Evolutionary conservation across 371 early-diverging fungal species (phyloP), one percentile per base, ranked within the genome.

Genomic region (Choanephora cucurbitarum): DNA sequence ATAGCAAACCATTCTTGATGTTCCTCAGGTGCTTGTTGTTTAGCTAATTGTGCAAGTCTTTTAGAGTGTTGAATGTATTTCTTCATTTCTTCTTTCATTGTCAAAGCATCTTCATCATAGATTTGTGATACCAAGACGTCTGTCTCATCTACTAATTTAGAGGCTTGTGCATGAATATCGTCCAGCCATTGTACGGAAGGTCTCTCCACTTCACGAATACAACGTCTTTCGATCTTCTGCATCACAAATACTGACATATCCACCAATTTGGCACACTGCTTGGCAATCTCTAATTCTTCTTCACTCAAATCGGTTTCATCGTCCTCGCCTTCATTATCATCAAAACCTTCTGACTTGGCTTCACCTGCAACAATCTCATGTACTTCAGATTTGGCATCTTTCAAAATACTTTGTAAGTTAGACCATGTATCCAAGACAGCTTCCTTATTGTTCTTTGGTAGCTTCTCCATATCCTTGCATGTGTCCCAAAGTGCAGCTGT

Each of bases 401-500:
- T 57, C 11, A 77, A 18, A 1, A 61, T 65, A 10, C 47, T 69
- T 0, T 52, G 42, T 23, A 72, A 41, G 0, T 13, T 9, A 31
- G 57, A 58, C 74, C 74, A 77, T 3, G 42, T 32, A 0, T 23
- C 14, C 6, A 47, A 28, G 1, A 72, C 70, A n/a, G 78, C 78
- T 17, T 57, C 67, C 31, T 64, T 55, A 40, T 77, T 77, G 23
- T 64, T 51, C 31, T 55, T 60, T 0, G 74, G 74, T 18, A 67
- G 44, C 1, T 50, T 21, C 3, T 24, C 55, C 52, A 69, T 42
- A 1, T 50, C 44, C 11, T 72, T 69, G 44, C 78, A 73, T 4
- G 64, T 42, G n/a, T 77, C 78, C 78, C 78, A 77, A 8, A 77
- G 45, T 5, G 62, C 72, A 7, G 74, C 78, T 8, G 78, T 77